Base-by-base conservation (phyloP, 345 rosid species). In the Gossypium stocksii region DNA sequence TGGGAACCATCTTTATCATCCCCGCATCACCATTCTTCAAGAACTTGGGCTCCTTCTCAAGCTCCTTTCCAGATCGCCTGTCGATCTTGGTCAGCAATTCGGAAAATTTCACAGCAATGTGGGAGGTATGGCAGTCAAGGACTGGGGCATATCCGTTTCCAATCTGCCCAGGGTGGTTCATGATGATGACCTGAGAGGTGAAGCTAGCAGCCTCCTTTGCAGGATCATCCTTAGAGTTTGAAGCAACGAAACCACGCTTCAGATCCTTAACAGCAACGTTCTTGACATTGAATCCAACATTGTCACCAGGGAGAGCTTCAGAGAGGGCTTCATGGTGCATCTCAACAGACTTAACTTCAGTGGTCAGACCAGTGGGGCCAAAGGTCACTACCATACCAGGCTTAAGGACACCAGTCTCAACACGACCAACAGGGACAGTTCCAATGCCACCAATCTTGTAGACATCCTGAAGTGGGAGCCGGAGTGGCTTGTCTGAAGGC, bases 361-460 rank as follows among this genome's bases (percentile, higher is more conserved):
- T 74, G 61, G 78, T 70, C 71, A 75, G 71, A 27, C 82, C 82
- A 71, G 78, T 0, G 12, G 81, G 81, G 15, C 71, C 81, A 62
- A 78, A 78, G 2, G 75, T 79, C 27, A 74, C 78, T 1, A 79
- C 78, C 78, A 79, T 79, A 27, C 82, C 78, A 7, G 78, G 82
- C 67, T 79, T 79, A 46, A 79, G n/a, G 13, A 70, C 16, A 72
- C 90, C 87, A 12, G 86, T 87, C 73, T 84, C 89, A 54, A 86
- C 68, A 80, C 83, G 86, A 9, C 89, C 87, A 59, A 87, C 87
- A 0, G 89, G 88, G 45, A 86, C 89, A 67, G 88, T 88, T 78
- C 87, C 88, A 76, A 88, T 86, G 13, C 88, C 91, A 63, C 88
- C 87, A 44, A 87, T 87, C 90, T 85, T 85, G 87, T 85, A 87